Evolutionary conservation across 495 filamentous ascomycete genomes (phyloP).

Genomic region (Podospora conica): DNA sequence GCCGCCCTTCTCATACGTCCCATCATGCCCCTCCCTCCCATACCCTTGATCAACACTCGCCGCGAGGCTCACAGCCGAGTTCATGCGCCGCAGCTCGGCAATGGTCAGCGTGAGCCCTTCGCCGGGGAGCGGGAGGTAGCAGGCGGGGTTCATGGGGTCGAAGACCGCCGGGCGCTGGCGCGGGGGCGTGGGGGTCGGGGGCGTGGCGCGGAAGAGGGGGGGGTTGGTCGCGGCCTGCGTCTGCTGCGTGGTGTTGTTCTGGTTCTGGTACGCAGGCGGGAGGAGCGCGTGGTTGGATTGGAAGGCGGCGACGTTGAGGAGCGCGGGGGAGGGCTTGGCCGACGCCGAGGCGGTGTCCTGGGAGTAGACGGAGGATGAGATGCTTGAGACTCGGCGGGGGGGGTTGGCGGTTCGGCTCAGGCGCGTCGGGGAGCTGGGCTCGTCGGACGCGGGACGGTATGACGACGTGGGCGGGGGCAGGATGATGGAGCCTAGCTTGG

Average conservation of each 20-base stretch:
- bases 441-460: conserved; percentile 1
- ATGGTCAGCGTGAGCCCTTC: conserved; percentile 17
- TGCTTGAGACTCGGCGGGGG: conserved; percentile 7
- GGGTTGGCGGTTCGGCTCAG: neutral
- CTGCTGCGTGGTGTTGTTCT: neutral
- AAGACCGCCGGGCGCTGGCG: neutral
- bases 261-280: too few relatives aligned
- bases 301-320: neutral
- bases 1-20: neutral
- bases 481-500: conserved; percentile 3
- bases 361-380: conserved; percentile 25
- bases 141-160: conserved; percentile 1
- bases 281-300: neutral
- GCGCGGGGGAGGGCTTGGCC: neutral
- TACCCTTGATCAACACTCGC: neutral
- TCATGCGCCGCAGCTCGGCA: conserved; percentile 24
- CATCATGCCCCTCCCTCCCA: neutral
- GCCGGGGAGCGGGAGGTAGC: neutral
- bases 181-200: neutral
- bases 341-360: conserved; percentile 9
- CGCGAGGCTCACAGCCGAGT: conserved; percentile 18
- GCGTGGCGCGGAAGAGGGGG: neutral
- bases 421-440: neutral
- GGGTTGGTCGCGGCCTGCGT: neutral
- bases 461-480: conserved; percentile 6